Evolutionary conservation across 2,329 filamentous ascomycete genomes (phyloP).

Genomic region (Pseudocercospora macadamiae): DNA sequence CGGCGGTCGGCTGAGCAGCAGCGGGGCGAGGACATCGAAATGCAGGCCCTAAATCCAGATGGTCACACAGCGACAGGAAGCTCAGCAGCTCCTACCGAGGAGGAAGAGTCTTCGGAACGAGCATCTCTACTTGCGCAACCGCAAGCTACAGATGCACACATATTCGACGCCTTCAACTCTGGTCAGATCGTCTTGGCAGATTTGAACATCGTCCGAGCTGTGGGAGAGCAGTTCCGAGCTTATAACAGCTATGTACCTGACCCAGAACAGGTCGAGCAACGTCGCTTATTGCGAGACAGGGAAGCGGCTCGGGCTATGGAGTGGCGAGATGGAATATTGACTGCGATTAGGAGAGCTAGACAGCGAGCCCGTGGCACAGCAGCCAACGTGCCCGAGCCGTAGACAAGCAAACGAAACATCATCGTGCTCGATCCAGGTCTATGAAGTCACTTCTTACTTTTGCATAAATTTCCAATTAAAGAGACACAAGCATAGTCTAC

Average conservation of each 20-base stretch:
- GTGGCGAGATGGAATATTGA: constrained; percentile 1
- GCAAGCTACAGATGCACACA: constrained; percentile 36
- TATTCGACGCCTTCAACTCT: constrained; percentile 50
- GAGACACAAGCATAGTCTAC: too few relatives aligned
- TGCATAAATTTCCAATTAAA: too few relatives aligned
- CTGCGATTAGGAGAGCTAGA: constrained; percentile 3
- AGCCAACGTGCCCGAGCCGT: not conserved
- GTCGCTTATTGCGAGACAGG: constrained; percentile 22
- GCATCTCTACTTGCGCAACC: constrained; percentile 23
- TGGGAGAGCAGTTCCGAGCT: constrained; percentile 46
- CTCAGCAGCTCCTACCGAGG: constrained; percentile 6
- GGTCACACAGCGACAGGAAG: constrained; percentile 14
- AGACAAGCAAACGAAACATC: too few relatives aligned
- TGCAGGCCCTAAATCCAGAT: constrained; percentile 40
- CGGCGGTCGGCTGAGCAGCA: constrained; percentile 43
- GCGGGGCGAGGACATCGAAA: constrained; percentile 44
- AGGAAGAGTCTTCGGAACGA: constrained; percentile 21
- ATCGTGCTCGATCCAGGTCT: too few relatives aligned
- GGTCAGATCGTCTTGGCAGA: constrained; percentile 52
- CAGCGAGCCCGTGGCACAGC: not conserved
- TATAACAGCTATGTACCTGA: constrained; percentile 37
- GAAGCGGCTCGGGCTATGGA: constrained; percentile 13
- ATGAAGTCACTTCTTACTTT: too few relatives aligned
- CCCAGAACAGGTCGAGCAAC: constrained; percentile 6
- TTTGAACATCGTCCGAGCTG: constrained; percentile 45